A percentile compares a stretch with the other conserved stretches of the same genome.
Evolutionary conservation across 345 rosid genomes (phyloP).

Genomic region (Hibiscus trionum): DNA sequence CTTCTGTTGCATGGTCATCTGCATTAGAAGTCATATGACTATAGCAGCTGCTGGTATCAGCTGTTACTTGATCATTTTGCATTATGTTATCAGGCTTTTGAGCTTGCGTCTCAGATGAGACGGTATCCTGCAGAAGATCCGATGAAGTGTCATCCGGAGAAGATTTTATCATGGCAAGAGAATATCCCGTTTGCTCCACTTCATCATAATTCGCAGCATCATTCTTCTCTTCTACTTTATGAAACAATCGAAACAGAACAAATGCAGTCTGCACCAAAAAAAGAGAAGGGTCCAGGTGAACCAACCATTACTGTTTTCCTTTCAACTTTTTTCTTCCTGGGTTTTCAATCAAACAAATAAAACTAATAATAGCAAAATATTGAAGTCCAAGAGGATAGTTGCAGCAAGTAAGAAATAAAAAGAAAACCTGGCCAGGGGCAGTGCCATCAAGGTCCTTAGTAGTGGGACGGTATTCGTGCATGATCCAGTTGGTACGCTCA

Average conservation of each 20-base stretch:
- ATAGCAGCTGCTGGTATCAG: not conserved
- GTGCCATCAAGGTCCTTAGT: constrained; percentile 68
- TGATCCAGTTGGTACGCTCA: constrained; percentile 78
- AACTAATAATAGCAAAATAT: not conserved
- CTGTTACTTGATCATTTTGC: not conserved
- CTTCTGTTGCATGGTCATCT: constrained; percentile 17
- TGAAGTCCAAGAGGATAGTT: not conserved
- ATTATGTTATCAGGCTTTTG: not conserved
- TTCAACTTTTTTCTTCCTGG: too few relatives aligned
- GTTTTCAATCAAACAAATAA: not conserved
- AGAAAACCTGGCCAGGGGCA: constrained; percentile 69
- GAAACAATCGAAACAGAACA: not conserved
- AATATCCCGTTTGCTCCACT: not conserved
- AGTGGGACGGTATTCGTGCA: constrained; percentile 91
- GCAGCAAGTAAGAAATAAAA: not conserved
- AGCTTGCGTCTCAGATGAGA: not conserved
- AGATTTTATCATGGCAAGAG: not conserved
- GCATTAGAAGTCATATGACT: not conserved
- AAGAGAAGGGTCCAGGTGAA: not conserved
- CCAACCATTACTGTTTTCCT: too few relatives aligned
- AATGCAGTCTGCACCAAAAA: not conserved
- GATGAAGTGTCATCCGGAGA: not conserved
- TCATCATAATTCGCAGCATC: not conserved
- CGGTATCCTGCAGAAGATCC: not conserved
- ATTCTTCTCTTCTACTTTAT: not conserved